Conservation (phyloP, 768 basidiomycete genomes). For the Lactifluus subvellereus region DNA sequence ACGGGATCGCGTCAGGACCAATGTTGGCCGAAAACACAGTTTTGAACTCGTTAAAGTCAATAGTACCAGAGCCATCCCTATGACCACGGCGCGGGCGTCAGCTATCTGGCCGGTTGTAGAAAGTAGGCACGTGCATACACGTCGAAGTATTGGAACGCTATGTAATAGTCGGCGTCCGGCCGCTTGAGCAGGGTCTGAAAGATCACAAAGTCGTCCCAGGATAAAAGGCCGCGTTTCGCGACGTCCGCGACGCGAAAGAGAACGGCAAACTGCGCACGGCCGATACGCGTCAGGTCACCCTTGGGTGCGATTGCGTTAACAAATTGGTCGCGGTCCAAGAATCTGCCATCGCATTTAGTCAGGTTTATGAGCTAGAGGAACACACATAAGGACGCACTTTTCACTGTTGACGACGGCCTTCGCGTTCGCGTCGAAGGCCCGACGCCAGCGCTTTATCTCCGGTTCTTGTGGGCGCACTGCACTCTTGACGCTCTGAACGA, state of each 20-base stretch:
- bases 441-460: slow-evolving; percentile 84
- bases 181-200: slow-evolving; percentile 92
- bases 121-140: slow-evolving; percentile 42
- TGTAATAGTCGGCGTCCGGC: slow-evolving; percentile 96
- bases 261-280: slow-evolving; percentile 81
- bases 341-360: slow-evolving; percentile 43
- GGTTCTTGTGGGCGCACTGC: slow-evolving; percentile 69
- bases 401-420: slow-evolving; percentile 66
- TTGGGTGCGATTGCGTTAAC: slow-evolving; percentile 92
- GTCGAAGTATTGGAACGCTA: slow-evolving; percentile 95
- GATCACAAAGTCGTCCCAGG: slow-evolving; percentile 94
- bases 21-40: slow-evolving; percentile 79
- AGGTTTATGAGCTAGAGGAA: background rate
- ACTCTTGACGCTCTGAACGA: slow-evolving; percentile 60
- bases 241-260: slow-evolving; percentile 87
- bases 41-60: slow-evolving; percentile 94
- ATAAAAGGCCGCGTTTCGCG: slow-evolving; percentile 66
- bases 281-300: slow-evolving; percentile 80
- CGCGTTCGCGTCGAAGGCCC: slow-evolving; percentile 81
- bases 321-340: slow-evolving; percentile 81
- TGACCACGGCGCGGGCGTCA: background rate
- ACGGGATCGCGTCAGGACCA: slow-evolving; percentile 78
- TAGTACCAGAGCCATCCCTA: slow-evolving; percentile 87
- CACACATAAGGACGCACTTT: slow-evolving; percentile 48
- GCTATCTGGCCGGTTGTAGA: background rate